Conservation (phyloP, 2,329 filamentous ascomycete species). For the Penicillium sp. region DNA sequence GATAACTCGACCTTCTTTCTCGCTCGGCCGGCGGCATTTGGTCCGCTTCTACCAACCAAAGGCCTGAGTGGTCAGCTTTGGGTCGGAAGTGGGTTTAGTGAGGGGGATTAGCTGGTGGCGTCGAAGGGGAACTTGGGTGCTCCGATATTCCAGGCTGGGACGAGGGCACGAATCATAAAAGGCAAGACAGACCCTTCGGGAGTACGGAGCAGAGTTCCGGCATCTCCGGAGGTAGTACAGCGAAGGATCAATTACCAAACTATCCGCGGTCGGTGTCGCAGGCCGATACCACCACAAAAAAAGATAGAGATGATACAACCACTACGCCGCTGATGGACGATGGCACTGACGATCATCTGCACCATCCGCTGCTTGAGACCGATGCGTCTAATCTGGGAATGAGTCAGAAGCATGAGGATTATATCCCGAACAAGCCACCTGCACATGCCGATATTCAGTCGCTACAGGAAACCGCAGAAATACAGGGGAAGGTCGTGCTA, state of each 20-base stretch:
- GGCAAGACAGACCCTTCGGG: constrained; percentile 23
- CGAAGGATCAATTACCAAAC: constrained; percentile 23
- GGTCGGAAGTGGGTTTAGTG: constrained; percentile 88
- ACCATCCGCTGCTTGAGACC: constrained; percentile 53
- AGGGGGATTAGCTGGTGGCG: constrained; percentile 53
- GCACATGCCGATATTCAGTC: constrained; percentile 88
- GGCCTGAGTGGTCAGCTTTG: constrained; percentile 87
- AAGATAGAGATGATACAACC: constrained; percentile 15
- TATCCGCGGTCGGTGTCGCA: constrained; percentile 25
- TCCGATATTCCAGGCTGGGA: constrained; percentile 91
- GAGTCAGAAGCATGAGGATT: constrained; percentile 35
- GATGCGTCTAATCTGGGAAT: constrained; percentile 35
- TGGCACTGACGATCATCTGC: constrained; percentile 80
- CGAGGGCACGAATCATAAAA: constrained; percentile 51
- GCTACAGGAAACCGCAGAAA: constrained; percentile 86
- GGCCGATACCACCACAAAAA: constrained; percentile 21
- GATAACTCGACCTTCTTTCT: constrained; percentile 98
- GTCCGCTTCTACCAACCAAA: constrained; percentile 67
- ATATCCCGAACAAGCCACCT: constrained; percentile 32
- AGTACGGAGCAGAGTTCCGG: constrained; percentile 19
- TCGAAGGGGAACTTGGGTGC: constrained; percentile 85
- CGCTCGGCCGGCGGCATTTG: constrained; percentile 88
- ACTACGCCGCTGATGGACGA: constrained; percentile 52
- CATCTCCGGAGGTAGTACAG: constrained; percentile 25
- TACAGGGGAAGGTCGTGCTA: constrained; percentile 86